Base-by-base conservation (phyloP, 441 rosid species). In the Hura crepitans region DNA sequence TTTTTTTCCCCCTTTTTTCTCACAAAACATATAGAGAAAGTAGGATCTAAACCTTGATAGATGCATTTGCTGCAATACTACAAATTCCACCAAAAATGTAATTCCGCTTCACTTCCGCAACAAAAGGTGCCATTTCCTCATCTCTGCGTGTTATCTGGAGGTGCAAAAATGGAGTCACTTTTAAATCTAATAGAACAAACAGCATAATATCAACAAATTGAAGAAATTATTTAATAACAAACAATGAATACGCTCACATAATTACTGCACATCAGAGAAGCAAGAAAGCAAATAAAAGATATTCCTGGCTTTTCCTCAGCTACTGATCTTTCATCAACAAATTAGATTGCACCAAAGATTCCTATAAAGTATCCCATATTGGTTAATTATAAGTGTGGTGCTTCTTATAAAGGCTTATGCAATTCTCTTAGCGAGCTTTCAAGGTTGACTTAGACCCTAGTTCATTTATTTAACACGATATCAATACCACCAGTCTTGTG, bases 71-170 rank as follows among this genome's bases (percentile, higher is more conserved):
- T 28, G 98, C 99, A 75, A 87, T 62, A 67, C 90, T 77, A 79
- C 97, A 89, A 68, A 96, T 91, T 80, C 99, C 99, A 79, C 98
- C 97, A 80, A 93, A 96, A 74, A 96, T 88, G 79, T 91, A 96
- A 82, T 81, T 91, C 61, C 88, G 88, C 81, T 87, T 96, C 63
- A 67, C 84, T 72, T 77, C 84, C 0, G 91, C 81, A 70, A 93
- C 83, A 80, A 89, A 96, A 76, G 96, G 98, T n/a, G 94, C 88
- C 87, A 93, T 89, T 81, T 87, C 96, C 74, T 96, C 99, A 53
- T 96, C 99, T 81, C 97, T 83, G 43, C 92, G 90, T 17, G 97
- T 91, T 80, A 96, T 91, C 98, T 96, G 73, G 62, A 13, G 37
- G 46, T 55, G 70, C 33, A 54, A 22, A 69, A 25, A 47, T 9